Percentiles rank a stretch among this genome's conserved stretches.
Evolutionary conservation across 2,329 filamentous ascomycete species (phyloP).

Genomic region (Penicillium sp.): DNA sequence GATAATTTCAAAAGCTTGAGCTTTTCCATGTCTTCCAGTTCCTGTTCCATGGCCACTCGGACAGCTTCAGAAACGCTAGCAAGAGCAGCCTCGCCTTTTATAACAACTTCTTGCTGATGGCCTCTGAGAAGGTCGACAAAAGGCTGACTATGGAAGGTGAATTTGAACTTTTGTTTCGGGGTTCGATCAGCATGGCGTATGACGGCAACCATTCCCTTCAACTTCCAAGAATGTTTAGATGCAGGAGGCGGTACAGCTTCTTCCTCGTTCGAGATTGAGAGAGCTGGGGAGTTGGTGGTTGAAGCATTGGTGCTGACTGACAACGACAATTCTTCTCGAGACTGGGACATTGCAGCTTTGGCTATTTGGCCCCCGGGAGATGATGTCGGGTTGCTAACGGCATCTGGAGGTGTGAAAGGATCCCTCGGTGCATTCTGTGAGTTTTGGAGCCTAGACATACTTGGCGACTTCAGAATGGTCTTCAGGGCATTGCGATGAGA

Average conservation of each 20-base stretch:
- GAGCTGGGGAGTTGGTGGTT: constrained; percentile 23
- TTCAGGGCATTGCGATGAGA: constrained; percentile 52
- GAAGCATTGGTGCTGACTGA: constrained; percentile 22
- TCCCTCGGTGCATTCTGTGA: constrained; percentile 40
- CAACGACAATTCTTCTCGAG: constrained; percentile 21
- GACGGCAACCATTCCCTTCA: constrained; percentile 96
- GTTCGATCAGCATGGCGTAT: constrained; percentile 95
- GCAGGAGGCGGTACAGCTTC: constrained; percentile 51
- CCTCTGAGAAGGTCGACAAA: constrained; percentile 94
- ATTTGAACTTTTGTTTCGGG: constrained; percentile 99
- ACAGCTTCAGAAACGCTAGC: constrained; percentile 87
- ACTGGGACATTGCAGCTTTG: constrained; percentile 6
- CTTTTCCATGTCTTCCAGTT: constrained; percentile 80
- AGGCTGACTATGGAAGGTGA: constrained; percentile 94
- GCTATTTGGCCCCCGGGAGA: constrained; percentile 31
- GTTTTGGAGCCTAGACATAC: constrained; percentile 56
- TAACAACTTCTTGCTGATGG: constrained; percentile 90
- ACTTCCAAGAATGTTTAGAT: constrained; percentile 91
- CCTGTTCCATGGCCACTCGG: constrained; percentile 70
- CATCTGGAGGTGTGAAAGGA: constrained; percentile 42
- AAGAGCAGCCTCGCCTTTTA: constrained; percentile 86
- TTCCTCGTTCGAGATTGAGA: constrained; percentile 23
- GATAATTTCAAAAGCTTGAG: constrained; percentile 82
- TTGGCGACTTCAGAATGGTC: constrained; percentile 61
- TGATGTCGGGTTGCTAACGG: constrained; percentile 26